Conservation (phyloP, 805 yeast genomes). For the Suhomyces emberorum region DNA sequence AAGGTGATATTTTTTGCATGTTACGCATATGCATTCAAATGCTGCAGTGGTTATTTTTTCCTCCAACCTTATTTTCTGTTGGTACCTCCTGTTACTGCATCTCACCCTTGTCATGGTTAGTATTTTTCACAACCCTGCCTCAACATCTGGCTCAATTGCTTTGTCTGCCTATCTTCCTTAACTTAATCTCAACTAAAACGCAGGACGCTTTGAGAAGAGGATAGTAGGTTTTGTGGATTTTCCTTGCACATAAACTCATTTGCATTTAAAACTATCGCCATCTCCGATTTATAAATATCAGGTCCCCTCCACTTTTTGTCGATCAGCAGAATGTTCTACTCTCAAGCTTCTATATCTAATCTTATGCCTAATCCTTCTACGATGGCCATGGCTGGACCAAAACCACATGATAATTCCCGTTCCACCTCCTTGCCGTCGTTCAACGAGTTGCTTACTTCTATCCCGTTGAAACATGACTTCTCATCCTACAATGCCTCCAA, state of each 20-base stretch:
- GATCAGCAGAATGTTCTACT: constrained; percentile 1
- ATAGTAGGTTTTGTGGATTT: not conserved
- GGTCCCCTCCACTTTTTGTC: too few species aligned
- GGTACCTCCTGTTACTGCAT: not conserved
- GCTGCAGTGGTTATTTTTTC: too few species aligned
- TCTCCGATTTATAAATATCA: constrained; percentile 1
- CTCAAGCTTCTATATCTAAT: not conserved
- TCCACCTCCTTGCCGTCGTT: constrained; percentile 28
- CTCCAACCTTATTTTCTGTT: too few species aligned
- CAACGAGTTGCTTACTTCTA: constrained; percentile 29
- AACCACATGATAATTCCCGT: not conserved
- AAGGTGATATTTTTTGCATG: too few species aligned
- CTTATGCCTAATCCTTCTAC: not conserved
- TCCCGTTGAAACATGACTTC: constrained; percentile 16
- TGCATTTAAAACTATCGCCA: not conserved
- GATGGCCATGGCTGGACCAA: not conserved
- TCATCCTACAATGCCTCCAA: not conserved
- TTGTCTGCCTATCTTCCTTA: constrained; percentile 1
- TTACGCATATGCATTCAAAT: too few species aligned
- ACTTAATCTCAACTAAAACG: constrained; percentile 2
- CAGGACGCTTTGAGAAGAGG: not conserved
- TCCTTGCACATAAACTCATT: constrained; percentile 4
- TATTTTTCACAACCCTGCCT: not conserved
- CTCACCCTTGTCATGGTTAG: not conserved
- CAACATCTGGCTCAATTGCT: constrained; percentile 3